Base-by-base conservation (phyloP, 163 green algal genomes). In the Coccomyxa subellipsoidea region DNA sequence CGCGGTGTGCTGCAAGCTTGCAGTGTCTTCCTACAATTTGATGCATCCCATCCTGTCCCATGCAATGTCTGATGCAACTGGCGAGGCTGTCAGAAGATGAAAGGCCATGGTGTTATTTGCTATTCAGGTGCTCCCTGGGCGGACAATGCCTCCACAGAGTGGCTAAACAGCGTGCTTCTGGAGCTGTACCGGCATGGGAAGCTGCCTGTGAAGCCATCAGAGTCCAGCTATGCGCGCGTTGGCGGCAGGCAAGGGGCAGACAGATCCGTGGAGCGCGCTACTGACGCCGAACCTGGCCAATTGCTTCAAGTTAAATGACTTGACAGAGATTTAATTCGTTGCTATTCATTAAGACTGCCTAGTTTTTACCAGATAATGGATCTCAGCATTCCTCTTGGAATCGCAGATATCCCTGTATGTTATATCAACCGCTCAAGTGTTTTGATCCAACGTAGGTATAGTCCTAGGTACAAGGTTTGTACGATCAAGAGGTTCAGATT, bases 61-160 rank as follows among this genome's bases (percentile, higher is more conserved):
- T n/a, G n/a, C n/a, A n/a, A n/a, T n/a, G n/a, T n/a, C n/a, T n/a
- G n/a, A n/a, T n/a, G n/a, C n/a, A n/a, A n/a, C n/a, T n/a, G n/a
- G n/a, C n/a, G n/a, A n/a, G n/a, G n/a, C n/a, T n/a, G n/a, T n/a
- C n/a, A n/a, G n/a, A n/a, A n/a, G n/a, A n/a, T n/a, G n/a, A n/a
- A n/a, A n/a, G n/a, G n/a, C n/a, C n/a, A n/a, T n/a, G n/a, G n/a
- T n/a, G n/a, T n/a, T n/a, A n/a, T n/a, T n/a, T n/a, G n/a, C n/a
- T n/a, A n/a, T n/a, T n/a, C 76, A 84, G 94, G 92, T 4, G 92
- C 92, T 6, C 94, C 94, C 23, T 98, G 94, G 94, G 90, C 89
- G 0, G 92, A 97, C 53, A 54, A 83, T 7, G 83, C 90, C 21
- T 78, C 89, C 0, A 86, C 89, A 18, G 85, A 95, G 47, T 96